Evolutionary conservation across 129 eudicot genomes (phyloP).

Genomic region (Glebionis coronaria): DNA sequence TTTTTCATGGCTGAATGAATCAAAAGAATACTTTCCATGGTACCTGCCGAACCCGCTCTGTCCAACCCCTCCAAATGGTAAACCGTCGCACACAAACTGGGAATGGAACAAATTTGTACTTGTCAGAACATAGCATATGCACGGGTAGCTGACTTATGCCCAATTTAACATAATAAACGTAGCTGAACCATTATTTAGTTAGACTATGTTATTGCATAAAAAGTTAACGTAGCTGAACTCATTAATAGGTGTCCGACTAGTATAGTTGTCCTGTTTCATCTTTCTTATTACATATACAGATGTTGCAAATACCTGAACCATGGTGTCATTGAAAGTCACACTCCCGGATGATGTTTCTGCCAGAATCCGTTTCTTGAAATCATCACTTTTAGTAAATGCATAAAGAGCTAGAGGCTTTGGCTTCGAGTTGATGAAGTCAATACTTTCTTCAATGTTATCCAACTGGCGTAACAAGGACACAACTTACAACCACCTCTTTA

Average conservation of each 20-base stretch:
- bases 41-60: slow-evolving; percentile 90
- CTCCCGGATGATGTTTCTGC: slow-evolving; percentile 86
- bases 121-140: not conserved
- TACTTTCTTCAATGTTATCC: slow-evolving; percentile 68
- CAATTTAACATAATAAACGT: not conserved
- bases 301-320: slow-evolving; percentile 57
- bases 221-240: no score
- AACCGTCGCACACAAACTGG: slow-evolving; percentile 64
- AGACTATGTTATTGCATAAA: not conserved
- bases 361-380: slow-evolving; percentile 50
- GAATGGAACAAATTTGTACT: slow-evolving; percentile 4
- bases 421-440: slow-evolving; percentile 74
- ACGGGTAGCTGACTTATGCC: not conserved
- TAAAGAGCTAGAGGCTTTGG: slow-evolving; percentile 83
- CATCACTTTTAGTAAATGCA: slow-evolving; percentile 67
- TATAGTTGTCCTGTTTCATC: no score
- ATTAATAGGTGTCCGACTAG: no score
- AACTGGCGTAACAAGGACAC: slow-evolving; percentile 47
- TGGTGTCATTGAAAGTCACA: slow-evolving; percentile 73
- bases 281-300: not conserved
- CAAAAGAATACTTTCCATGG: slow-evolving; percentile 94
- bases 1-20: slow-evolving; percentile 92
- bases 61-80: slow-evolving; percentile 99
- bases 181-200: not conserved
- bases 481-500: not conserved